Base-by-base conservation (phyloP, 805 yeast genomes). In the Lipomyces kockii region DNA sequence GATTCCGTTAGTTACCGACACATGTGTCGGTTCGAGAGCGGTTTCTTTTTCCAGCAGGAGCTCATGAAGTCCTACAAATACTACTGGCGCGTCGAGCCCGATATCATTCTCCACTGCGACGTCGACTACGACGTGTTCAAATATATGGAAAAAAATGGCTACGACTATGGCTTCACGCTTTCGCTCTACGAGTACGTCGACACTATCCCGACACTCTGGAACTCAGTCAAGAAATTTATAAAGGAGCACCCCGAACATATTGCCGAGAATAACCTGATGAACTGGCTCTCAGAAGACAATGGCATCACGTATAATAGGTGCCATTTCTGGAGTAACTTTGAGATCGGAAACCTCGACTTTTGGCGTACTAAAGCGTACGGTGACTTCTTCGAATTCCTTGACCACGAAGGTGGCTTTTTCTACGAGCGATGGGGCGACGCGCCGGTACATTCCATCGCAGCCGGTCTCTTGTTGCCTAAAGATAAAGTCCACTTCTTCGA, bases 71-170 rank as follows among this genome's bases (percentile, higher is more conserved):
- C 87, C 32, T 92, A 88, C 83, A 90, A 89, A 75, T 92, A 89
- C 85, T 91, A 91, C 83, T 92, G 97, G 97, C 87, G 97, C 78
- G 93, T 92, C 49, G 97, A 92, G 80, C 97, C 97, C 14, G 89
- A 85, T 72, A 86, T 88, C 73, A 84, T 85, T 76, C 83, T 90
- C 70, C 85, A 80, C 78, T 92, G 97, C 80, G 91, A 91, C 76
- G 81, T 92, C 66, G 87, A 87, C 73, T 89, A 89, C 78, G 97
- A 91, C 76, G 80, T 90, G 12, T 91, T 91, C 84, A 84, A 87
- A 79, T 90, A 82, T 80, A 90, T 91, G 97, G 86, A 86, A 73
- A 91, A 88, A 75, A 86, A 89, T 76, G 82, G 85, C 66, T 86
- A 89, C 80, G 84, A 82, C 63, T 91, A 90, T 77, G 92, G 93